A percentile compares a stretch with the other conserved stretches of the same genome.
phyloP scores from a whole-genome alignment of 768 basidiomycete species.

The Lactarius vividus region DNA sequence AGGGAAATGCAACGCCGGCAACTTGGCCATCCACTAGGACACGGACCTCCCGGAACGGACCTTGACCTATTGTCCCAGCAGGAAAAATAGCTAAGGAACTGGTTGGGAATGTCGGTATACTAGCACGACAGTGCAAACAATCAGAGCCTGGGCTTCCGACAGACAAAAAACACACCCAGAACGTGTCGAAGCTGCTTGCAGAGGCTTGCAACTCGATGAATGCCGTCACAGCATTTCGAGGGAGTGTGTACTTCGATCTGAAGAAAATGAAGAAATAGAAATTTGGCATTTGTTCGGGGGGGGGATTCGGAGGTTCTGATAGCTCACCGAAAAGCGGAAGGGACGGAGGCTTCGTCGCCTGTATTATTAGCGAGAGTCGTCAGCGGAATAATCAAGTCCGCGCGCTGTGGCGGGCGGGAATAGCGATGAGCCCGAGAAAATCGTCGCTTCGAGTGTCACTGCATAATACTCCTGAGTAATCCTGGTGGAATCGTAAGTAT shows the following conservation, averaged over 20 bases:
- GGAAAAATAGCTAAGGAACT: slow-evolving; percentile 55
- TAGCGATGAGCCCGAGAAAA: slow-evolving; percentile 55
- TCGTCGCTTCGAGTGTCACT: slow-evolving; percentile 67
- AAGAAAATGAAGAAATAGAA: background rate
- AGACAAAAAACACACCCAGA: slow-evolving; percentile 54
- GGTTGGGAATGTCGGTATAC: slow-evolving; percentile 67
- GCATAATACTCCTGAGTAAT: too few relatives aligned
- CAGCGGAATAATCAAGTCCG: slow-evolving; percentile 55
- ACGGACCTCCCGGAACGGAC: slow-evolving; percentile 63
- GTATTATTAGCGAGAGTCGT: slow-evolving; percentile 57
- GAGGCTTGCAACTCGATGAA: slow-evolving; percentile 72
- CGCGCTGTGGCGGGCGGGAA: slow-evolving; percentile 53
- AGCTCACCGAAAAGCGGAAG: slow-evolving; percentile 61
- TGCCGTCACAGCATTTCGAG: slow-evolving; percentile 62
- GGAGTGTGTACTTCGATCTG: slow-evolving; percentile 68
- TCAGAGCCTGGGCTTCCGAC: background rate
- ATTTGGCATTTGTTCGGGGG: background rate
- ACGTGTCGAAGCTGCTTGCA: slow-evolving; percentile 64
- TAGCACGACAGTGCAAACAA: slow-evolving; percentile 29
- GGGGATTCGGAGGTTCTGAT: background rate
- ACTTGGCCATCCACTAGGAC: slow-evolving; percentile 54
- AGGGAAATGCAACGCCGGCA: slow-evolving; percentile 59
- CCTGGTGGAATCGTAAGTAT: too few relatives aligned
- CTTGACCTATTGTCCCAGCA: too few relatives aligned
- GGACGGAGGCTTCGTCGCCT: slow-evolving; percentile 68